Conservation (phyloP, 352 stramenopile species). For the Globisporangium cederbergense region DNA sequence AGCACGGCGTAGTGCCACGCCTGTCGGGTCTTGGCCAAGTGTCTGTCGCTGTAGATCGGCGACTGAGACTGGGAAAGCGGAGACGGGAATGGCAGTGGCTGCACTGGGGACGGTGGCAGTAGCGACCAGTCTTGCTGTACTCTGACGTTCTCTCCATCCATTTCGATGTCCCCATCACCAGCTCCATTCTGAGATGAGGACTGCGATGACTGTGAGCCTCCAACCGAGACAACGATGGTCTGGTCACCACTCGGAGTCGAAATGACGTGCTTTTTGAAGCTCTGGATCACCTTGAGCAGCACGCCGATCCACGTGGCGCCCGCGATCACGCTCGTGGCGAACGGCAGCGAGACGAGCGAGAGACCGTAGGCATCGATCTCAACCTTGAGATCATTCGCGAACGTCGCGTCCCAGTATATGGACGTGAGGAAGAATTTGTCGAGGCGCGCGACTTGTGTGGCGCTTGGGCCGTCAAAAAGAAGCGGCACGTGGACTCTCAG, state of each 20-base stretch:
- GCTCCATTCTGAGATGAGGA: not conserved
- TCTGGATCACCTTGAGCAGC: slow-evolving; percentile 52
- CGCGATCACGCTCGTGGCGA: slow-evolving; percentile 19
- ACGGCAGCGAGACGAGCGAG: slow-evolving; percentile 44
- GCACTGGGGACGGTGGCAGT: slow-evolving; percentile 9
- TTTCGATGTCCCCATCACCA: slow-evolving; percentile 3
- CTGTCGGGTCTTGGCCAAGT: slow-evolving; percentile 30
- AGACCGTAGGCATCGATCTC: slow-evolving; percentile 47
- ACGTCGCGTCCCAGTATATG: slow-evolving; percentile 37
- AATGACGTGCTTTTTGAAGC: slow-evolving; percentile 24
- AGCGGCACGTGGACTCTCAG: slow-evolving; percentile 38
- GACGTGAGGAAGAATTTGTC: slow-evolving; percentile 32
- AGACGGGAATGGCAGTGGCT: not conserved
- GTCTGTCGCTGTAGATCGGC: slow-evolving; percentile 28
- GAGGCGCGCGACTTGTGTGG: slow-evolving; percentile 30
- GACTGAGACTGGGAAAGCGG: not conserved
- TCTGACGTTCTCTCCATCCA: slow-evolving; percentile 1
- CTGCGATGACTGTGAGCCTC: not conserved
- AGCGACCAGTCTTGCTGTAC: not conserved
- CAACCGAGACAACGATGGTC: not conserved
- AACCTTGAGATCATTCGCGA: slow-evolving; percentile 50
- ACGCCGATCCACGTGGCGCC: slow-evolving; percentile 53
- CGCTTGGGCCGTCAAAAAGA: slow-evolving; percentile 35
- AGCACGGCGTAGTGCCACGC: slow-evolving; percentile 78
- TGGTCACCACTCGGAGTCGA: not conserved